phyloP scores from a whole-genome alignment of 2,329 filamentous ascomycete species.

The Fusarium incarnatum region DNA sequence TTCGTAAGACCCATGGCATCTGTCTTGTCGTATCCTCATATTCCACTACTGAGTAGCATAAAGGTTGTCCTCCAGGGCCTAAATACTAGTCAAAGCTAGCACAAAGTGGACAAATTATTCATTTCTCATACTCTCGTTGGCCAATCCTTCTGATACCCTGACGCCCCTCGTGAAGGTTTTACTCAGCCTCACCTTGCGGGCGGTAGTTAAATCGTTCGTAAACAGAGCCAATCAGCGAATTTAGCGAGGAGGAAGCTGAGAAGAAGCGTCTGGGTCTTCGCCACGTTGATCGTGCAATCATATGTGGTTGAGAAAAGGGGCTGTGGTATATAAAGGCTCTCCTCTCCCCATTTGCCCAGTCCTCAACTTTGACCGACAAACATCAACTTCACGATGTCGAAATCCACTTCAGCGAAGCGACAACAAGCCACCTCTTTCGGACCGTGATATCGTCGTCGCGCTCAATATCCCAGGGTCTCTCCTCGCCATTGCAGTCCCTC shows the following conservation, averaged over 20 bases:
- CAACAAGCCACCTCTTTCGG: slow-evolving; percentile 77
- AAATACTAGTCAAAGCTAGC: background rate
- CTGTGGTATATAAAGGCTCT: slow-evolving; percentile 22
- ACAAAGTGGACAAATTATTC: background rate
- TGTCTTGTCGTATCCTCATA: slow-evolving; percentile 6
- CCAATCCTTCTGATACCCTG: background rate
- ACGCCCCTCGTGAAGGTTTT: slow-evolving; percentile 5
- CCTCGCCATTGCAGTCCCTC: slow-evolving; percentile 72
- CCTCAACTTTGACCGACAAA: background rate
- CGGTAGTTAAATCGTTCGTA: slow-evolving; percentile 5
- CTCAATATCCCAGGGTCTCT: slow-evolving; percentile 71
- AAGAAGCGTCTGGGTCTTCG: slow-evolving; percentile 20
- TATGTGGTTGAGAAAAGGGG: background rate
- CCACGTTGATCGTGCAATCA: slow-evolving; percentile 13
- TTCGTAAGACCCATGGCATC: background rate
- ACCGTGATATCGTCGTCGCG: slow-evolving; percentile 72
- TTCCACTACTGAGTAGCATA: background rate
- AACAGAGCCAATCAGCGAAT: slow-evolving; percentile 25
- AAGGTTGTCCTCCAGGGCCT: background rate
- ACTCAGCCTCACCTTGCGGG: slow-evolving; percentile 32
- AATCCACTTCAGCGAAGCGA: slow-evolving; percentile 63
- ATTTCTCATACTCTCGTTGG: background rate
- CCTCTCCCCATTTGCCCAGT: background rate
- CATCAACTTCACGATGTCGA: slow-evolving; percentile 27
- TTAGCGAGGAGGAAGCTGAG: background rate